Base-by-base conservation (phyloP, 306 rosid species). In the Hippophae tibetana region DNA sequence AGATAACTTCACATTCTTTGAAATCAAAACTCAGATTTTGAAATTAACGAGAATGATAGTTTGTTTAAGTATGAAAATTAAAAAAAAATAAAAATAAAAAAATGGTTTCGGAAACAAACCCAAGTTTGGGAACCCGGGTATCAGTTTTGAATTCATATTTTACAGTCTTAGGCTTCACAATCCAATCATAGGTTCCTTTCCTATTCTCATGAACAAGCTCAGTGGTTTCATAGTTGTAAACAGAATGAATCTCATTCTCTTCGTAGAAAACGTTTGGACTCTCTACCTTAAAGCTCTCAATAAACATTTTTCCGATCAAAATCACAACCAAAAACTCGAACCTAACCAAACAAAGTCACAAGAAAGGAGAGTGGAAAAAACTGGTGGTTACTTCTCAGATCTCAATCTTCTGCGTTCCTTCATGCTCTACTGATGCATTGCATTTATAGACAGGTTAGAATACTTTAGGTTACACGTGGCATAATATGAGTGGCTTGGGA, bases 111-210 rank as follows among this genome's bases (percentile, higher is more conserved):
- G 46, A 43, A 73, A 44, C 86, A n/a, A 57, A 92, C 99, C 99
- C 99, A 60, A 92, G 63, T 82, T 85, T 88, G 25, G 96, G 99
- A 56, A 92, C 86, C 25, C 65, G 85, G 55, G 69, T 84, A 31
- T 72, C 69, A 25, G 99, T 92, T 49, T 85, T 76, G 69, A 92
- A 92, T 38, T 92, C 78, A 48, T 92, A 92, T 76, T 83, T 77
- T 45, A 92, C 82, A 53, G 93, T 74, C 46, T 83, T 92, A 60
- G 99, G 99, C 61, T 80, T 88, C 1, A 92, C 95, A 70, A 76
- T 84, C 99, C 99, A 92, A 46, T 92, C 95, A 8, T 85, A 90
- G 7, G 86, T 57, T 27, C 98, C 98, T 58, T 85, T 81, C 31
- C 89, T 63, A 72, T 75, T 86, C 75, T 85, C 93, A 6, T 92